phyloP scores from a whole-genome alignment of 257 asterid species.

The Voacanga thouarsii region DNA sequence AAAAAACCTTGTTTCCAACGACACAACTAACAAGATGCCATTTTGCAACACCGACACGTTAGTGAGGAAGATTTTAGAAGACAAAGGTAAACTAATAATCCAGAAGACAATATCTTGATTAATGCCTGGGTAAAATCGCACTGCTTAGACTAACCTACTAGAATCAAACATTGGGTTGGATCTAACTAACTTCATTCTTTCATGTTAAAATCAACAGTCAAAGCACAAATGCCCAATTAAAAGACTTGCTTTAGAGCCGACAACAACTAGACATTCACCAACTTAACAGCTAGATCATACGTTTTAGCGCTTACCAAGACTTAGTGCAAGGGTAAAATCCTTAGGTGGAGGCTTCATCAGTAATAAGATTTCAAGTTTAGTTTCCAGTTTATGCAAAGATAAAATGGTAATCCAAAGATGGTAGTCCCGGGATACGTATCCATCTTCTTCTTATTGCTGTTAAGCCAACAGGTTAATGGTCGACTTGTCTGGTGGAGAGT shows the following conservation, averaged over 20 bases:
- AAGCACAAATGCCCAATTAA: background rate
- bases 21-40: conserved; percentile 35
- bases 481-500: too few species aligned
- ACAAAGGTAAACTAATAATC: background rate
- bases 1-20: conserved; percentile 50
- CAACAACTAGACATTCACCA: background rate
- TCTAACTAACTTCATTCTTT: background rate
- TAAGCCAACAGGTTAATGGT: too few species aligned
- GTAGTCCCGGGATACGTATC: too few species aligned
- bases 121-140: conserved; percentile 8
- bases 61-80: conserved; percentile 6
- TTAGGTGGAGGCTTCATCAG: too few species aligned
- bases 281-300: too few species aligned
- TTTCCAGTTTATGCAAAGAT: too few species aligned
- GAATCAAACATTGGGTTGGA: background rate
- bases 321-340: too few species aligned
- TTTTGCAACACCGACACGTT: conserved; percentile 20
- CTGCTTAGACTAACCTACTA: background rate
- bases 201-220: background rate
- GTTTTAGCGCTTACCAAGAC: too few species aligned
- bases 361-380: too few species aligned
- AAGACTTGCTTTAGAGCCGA: background rate
- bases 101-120: background rate
- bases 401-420: too few species aligned
- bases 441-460: too few species aligned